Evolutionary conservation across 2,329 filamentous ascomycete genomes (phyloP), one percentile per base, ranked within the genome.

Genomic region (Aspergillus tamarii): DNA sequence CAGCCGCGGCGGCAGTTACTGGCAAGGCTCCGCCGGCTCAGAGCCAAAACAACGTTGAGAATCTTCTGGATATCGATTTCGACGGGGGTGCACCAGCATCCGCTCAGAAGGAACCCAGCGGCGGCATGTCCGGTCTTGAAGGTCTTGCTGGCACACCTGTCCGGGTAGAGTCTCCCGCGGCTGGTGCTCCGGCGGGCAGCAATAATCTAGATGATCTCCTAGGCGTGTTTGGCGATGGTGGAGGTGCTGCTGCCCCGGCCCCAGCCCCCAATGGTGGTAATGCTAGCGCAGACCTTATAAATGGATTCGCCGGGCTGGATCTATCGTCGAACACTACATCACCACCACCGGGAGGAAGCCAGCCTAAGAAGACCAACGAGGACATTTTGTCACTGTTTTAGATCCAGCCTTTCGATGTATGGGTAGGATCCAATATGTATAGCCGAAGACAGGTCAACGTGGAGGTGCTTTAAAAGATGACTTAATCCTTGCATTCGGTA

Each of bases 1-100:
- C 89, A 0, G 89, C 90, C 0, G 88, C 88, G 0, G 86, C 88
- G 0, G 86, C 88, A 3, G 85, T 85, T 34, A 80, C 81, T 43
- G 84, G 86, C 62, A 85, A 85, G 61, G 80, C 87, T 34, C 78
- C 84, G 1, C 74, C 82, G 30, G 69, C 75, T 21, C 77, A 79
- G 66, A 74, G 85, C 8, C 90, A 93, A 76, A 91, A 81, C 82
- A 97, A 97, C 72, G 86, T 94, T 68, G 95, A 99, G 79, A 99
- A 98, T 76, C 84, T 99, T 23, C 86, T 99, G 61, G 95, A 99
- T 73, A 96, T 97, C 72, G 93, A 97, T 78, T 97, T 97, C 75
- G 95, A 98, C 74, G 95, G 94, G 30, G 91, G 92, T 3, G 94
- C 91, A 3, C 94, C 94, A 3, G 94, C 95, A n/a, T 94, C 92